Percentiles rank a stretch among this genome's conserved stretches.
Conservation (phyloP, 2,329 filamentous ascomycete species). For the Neonectria sp. region DNA sequence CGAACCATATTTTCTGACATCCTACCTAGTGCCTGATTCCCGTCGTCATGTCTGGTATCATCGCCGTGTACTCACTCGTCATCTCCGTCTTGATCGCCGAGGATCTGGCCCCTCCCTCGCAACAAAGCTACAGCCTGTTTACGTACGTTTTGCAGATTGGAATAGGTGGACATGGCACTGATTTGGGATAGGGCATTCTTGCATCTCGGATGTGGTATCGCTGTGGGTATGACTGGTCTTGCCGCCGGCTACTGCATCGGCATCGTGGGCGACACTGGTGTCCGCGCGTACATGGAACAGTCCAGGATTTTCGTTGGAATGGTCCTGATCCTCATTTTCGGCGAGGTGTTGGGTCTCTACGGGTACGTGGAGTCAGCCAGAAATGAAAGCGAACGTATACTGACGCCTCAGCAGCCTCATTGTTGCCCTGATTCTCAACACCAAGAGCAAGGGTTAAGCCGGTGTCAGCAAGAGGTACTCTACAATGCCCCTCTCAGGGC, state of each 20-base stretch:
- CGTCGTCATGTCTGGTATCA: conserved; percentile 98
- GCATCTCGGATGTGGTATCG: conserved; percentile 92
- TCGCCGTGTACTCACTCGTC: conserved; percentile 97
- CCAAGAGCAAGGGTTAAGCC: conserved; percentile 77
- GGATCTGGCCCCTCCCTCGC: conserved; percentile 81
- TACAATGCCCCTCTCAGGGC: conserved; percentile 12
- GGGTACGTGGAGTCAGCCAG: conserved; percentile 74
- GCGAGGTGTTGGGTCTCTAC: conserved; percentile 96
- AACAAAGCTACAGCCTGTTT: conserved; percentile 84
- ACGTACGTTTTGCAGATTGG: conserved; percentile 66
- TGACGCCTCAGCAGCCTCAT: conserved; percentile 75
- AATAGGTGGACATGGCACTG: conserved; percentile 30
- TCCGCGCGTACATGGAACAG: conserved; percentile 96
- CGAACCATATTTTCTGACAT: conserved; percentile 32
- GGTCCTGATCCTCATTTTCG: conserved; percentile 99
- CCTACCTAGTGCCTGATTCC: conserved; percentile 81
- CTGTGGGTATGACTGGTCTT: conserved; percentile 92
- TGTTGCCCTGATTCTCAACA: conserved; percentile 94
- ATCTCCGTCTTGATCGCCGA: conserved; percentile 96
- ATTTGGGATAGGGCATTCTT: conserved; percentile 79
- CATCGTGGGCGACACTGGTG: conserved; percentile 93
- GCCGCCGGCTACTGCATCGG: conserved; percentile 98
- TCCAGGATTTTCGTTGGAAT: conserved; percentile 97
- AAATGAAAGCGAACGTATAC: neutral
- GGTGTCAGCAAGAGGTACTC: conserved; percentile 14